These are phyloP conservation scores for Leucocoprinus leucothites DNA, from an alignment of 768 basidiomycete species.

Conservation along the genomic window DNA sequence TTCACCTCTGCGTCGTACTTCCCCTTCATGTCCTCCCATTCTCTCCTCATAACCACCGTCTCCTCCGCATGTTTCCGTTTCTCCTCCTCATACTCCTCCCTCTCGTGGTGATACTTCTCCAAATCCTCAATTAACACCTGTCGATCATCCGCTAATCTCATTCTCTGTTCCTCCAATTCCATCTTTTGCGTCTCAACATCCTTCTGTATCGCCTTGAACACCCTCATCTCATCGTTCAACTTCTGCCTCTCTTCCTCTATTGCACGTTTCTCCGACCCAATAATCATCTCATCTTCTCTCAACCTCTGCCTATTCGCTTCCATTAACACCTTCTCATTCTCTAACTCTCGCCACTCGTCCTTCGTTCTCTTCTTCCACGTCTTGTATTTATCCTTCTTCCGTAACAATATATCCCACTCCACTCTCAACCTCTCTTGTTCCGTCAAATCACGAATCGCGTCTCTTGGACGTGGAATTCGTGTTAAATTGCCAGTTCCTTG, in stretches of 20 bases:
- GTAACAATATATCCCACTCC: conserved; percentile 10
- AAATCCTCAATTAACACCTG: conserved; percentile 1
- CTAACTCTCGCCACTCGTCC: conserved; percentile 12
- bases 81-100: conserved; percentile 8
- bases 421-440: conserved; percentile 6
- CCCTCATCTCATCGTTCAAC: background rate
- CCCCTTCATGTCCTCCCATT: conserved; percentile 7
- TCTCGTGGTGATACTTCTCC: conserved; percentile 3
- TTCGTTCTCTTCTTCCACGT: conserved; percentile 11
- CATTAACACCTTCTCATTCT: conserved; percentile 11
- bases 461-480: background rate
- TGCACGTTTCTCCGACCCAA: conserved; percentile 3
- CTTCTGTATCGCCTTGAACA: conserved; percentile 1
- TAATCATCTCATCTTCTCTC: conserved; percentile 8
- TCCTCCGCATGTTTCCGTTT: conserved; percentile 11
- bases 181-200: conserved; percentile 4
- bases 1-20: conserved; percentile 6
- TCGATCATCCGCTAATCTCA: conserved; percentile 5
- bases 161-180: conserved; percentile 9
- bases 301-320: conserved; percentile 12
- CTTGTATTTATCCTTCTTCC: conserved; percentile 13
- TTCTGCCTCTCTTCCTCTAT: background rate
- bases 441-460: background rate
- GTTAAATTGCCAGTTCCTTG: no score
- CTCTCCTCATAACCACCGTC: conserved; percentile 5